Base-by-base conservation (phyloP, 768 basidiomycete species). In the Psilocybe azurescens region DNA sequence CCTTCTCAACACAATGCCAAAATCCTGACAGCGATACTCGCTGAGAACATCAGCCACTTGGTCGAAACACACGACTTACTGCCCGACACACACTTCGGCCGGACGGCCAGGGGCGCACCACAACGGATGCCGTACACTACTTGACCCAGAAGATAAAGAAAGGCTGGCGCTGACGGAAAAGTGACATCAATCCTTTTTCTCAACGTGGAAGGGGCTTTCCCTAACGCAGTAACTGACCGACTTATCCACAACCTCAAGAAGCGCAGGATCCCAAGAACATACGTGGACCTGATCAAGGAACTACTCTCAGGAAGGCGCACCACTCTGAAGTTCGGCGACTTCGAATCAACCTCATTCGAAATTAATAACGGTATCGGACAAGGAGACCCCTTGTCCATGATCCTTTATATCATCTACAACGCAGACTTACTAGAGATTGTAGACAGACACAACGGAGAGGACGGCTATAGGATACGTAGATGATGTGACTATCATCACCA, bases 141-240 rank as follows among this genome's bases (percentile, higher is more conserved):
- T 61, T 81, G 0, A 69, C 75, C 7, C 55, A 75, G 4, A 70
- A 63, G 11, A 69, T 83, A 29, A 76, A 81, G 47, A 67, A 73
- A 1, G 75, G 76, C 0, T 83, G 80, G 81, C 44, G 74, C 0
- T 51, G 58, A 5, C 20, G 56, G 64, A 0, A 72, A 78, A 16
- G 80, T 82, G 0, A 77, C 66, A 0, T 73, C 72, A 0, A 66
- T 73, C 0, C 73, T 82, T 0, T 81, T 78, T 66, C 72, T 82
- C 1, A 80, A 83, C 61, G 73, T 83, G 20, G 69, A 80, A 65
- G 80, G 74, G 20, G 20, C 20, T 20, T 20, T 20, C 20, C 20
- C 20, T 20, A 20, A 20, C 20, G 20, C 20, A 20, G 20, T 20
- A 20, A 20, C 20, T 20, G 20, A 20, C 20, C 20, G 20, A 20